Evolutionary conservation across 108 stramenopile species (phyloP).

Genomic region (Seminavis robusta): DNA sequence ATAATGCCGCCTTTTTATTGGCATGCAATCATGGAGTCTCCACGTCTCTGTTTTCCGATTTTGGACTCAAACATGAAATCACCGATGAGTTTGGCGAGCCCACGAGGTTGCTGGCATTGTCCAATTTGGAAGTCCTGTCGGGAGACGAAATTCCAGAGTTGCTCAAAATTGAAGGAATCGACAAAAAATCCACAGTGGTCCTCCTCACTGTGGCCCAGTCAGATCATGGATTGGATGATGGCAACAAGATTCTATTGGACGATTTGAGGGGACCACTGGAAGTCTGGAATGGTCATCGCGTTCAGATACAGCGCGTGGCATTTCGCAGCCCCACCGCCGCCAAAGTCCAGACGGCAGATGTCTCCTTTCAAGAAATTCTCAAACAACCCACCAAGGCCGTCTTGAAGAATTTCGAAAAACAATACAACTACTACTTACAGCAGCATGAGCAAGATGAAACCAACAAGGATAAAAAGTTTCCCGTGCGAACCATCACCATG

Average conservation of each 20-base stretch:
- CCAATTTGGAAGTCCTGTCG: too few relatives aligned
- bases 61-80: too few relatives aligned
- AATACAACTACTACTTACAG: slow-evolving; percentile 41
- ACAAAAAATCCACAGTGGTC: too few relatives aligned
- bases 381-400: slow-evolving; percentile 34
- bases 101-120: too few relatives aligned
- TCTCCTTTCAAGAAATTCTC: slow-evolving; percentile 39
- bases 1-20: too few relatives aligned
- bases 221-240: too few relatives aligned
- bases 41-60: too few relatives aligned
- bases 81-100: too few relatives aligned
- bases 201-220: too few relatives aligned
- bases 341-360: slow-evolving; percentile 39
- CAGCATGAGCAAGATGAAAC: slow-evolving; percentile 24
- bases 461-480: slow-evolving; percentile 31
- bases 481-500: slow-evolving; percentile 43
- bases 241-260: slow-evolving; percentile 39
- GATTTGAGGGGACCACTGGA: slow-evolving; percentile 42
- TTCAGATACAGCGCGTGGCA: slow-evolving; percentile 47
- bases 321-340: slow-evolving; percentile 44
- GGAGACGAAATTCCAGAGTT: slow-evolving; percentile 36
- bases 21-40: too few relatives aligned
- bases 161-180: slow-evolving; percentile 35
- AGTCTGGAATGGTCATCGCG: slow-evolving; percentile 23
- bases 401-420: slow-evolving; percentile 39